phyloP scores from a whole-genome alignment of 1,284 basidiomycete genomes.

The Agroathelia rolfsii region DNA sequence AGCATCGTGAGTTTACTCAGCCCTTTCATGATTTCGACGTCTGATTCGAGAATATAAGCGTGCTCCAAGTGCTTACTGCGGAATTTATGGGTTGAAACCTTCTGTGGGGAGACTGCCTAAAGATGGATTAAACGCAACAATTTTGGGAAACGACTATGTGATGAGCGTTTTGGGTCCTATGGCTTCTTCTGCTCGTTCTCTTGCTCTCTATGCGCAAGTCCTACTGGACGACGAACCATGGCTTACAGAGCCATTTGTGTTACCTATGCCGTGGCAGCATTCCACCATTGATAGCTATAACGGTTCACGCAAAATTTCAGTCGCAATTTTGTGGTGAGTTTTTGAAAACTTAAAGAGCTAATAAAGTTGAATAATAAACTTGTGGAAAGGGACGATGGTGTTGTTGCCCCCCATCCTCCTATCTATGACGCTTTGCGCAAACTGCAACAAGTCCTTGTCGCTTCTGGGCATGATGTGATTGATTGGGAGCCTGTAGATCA shows the following conservation, averaged over 20 bases:
- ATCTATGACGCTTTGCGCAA: constrained; percentile 34
- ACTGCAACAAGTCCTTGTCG: constrained; percentile 31
- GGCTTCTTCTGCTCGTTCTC: constrained; percentile 38
- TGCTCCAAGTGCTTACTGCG: constrained; percentile 38
- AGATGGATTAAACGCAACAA: constrained; percentile 38
- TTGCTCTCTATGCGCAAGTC: constrained; percentile 41
- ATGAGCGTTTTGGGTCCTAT: constrained; percentile 44
- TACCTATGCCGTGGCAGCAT: constrained; percentile 45
- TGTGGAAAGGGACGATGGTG: constrained; percentile 49
- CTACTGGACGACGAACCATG: constrained; percentile 44
- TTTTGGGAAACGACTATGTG: constrained; percentile 46
- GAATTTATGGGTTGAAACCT: constrained; percentile 47
- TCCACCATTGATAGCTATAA: constrained; percentile 24
- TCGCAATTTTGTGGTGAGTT: constrained; percentile 45
- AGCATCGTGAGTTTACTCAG: too few species aligned
- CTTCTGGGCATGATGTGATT: constrained; percentile 45
- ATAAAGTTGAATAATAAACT: too few species aligned
- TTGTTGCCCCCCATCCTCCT: constrained; percentile 45
- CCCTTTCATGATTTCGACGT: too few species aligned
- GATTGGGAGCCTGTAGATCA: constrained; percentile 38
- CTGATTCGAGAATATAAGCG: too few species aligned
- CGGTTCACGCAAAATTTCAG: constrained; percentile 33
- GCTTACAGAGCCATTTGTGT: constrained; percentile 39
- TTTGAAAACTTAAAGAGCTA: too few species aligned
- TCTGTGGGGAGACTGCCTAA: constrained; percentile 41